Conservation (phyloP, 257 asterid genomes). For the Solanum corneliomulleri region DNA sequence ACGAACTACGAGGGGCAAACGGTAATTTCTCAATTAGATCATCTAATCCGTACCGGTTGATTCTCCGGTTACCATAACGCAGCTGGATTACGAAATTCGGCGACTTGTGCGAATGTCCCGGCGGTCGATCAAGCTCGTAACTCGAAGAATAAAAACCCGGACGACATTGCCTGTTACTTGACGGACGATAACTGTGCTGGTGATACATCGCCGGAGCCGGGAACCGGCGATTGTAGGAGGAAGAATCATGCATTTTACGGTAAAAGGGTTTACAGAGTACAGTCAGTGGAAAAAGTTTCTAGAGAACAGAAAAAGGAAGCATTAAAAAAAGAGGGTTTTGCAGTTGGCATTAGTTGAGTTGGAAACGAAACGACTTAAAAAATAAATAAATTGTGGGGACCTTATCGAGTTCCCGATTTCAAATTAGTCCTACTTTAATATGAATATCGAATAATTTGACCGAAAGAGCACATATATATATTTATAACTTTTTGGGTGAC, state of each 20-base stretch:
- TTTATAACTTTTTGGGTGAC: too few relatives aligned
- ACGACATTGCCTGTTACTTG: not conserved
- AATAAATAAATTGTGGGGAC: too few relatives aligned
- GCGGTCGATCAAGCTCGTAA: constrained; percentile 22
- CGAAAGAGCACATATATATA: too few relatives aligned
- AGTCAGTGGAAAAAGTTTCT: not conserved
- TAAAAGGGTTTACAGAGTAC: not conserved
- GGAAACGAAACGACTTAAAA: too few relatives aligned
- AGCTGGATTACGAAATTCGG: constrained; percentile 52
- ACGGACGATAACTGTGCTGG: not conserved
- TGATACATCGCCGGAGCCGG: not conserved
- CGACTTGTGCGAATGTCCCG: not conserved
- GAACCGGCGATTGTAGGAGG: not conserved
- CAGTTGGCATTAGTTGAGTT: too few relatives aligned
- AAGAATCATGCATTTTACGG: not conserved
- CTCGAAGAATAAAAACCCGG: not conserved
- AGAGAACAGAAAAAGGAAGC: not conserved
- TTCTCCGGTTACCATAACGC: not conserved
- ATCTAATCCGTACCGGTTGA: constrained; percentile 6
- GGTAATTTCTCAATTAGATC: constrained; percentile 17
- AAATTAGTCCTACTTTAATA: too few relatives aligned
- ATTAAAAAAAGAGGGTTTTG: not conserved
- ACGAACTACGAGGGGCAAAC: constrained; percentile 21
- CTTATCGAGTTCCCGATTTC: not conserved
- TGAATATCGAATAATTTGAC: too few relatives aligned